Percentiles rank a stretch among this genome's conserved stretches.
Evolutionary conservation across 2,329 filamentous ascomycete genomes (phyloP).

Genomic region (Botrytis galanthina): DNA sequence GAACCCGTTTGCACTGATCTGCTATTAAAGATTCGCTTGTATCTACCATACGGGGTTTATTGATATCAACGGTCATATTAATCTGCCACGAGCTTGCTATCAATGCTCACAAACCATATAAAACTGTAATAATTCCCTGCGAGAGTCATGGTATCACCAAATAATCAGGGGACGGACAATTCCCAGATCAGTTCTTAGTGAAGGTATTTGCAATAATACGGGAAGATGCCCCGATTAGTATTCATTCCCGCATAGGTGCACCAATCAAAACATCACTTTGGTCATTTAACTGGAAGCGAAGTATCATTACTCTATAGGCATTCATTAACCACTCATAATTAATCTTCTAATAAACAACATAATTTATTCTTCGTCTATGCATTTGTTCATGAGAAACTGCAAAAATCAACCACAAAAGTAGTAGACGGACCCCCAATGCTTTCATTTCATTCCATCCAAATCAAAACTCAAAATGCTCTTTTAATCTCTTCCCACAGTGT

Average conservation of each 20-base stretch:
- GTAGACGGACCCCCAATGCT: background rate
- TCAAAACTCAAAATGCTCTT: constrained; percentile 11
- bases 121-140: background rate
- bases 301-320: background rate
- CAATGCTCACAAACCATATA: background rate
- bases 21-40: background rate
- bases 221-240: background rate
- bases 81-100: background rate
- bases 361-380: background rate
- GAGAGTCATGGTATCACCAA: background rate
- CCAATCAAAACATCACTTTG: background rate
- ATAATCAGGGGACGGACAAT: background rate
- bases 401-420: background rate
- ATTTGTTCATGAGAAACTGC: background rate
- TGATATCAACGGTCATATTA: background rate
- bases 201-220: background rate
- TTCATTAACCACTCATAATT: constrained; percentile 1
- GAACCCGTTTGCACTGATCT: background rate
- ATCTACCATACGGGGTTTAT: background rate
- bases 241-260: background rate
- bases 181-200: background rate
- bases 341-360: background rate
- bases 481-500: background rate
- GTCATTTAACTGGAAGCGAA: background rate
- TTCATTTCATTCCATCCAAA: constrained; percentile 11